Percentiles rank a stretch among this genome's conserved stretches.
Evolutionary conservation across 495 filamentous ascomycete genomes (phyloP).

Genomic region (Penicillium samsonianum): DNA sequence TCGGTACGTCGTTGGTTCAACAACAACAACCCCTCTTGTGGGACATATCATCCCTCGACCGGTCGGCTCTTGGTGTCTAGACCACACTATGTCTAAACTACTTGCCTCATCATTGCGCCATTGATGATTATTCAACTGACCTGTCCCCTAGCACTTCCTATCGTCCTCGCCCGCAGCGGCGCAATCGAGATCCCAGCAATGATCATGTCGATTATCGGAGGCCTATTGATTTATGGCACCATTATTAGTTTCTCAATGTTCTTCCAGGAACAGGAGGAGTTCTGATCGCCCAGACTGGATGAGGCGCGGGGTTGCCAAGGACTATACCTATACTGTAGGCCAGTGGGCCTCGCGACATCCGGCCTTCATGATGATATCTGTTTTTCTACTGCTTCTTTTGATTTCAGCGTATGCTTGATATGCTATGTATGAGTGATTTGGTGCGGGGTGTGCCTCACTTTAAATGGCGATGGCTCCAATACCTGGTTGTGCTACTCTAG

Average conservation of each 20-base stretch:
- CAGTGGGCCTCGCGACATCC: neutral
- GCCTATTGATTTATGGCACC: constrained; percentile 92
- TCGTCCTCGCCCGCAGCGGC: constrained; percentile 79
- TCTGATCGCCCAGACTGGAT: constrained; percentile 40
- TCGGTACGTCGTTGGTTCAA: constrained; percentile 69
- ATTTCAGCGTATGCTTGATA: constrained; percentile 22
- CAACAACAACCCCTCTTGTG: constrained; percentile 1
- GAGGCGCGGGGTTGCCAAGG: constrained; percentile 1
- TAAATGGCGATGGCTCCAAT: constrained; percentile 18
- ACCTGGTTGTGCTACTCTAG: constrained; percentile 25
- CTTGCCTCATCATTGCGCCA: neutral
- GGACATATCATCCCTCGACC: neutral
- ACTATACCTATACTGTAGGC: neutral
- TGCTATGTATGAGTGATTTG: constrained; percentile 21
- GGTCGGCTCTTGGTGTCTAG: neutral
- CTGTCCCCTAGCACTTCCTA: constrained; percentile 73
- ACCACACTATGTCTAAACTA: neutral
- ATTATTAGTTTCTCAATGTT: constrained; percentile 98
- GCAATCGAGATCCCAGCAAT: constrained; percentile 82
- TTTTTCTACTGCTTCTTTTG: constrained; percentile 19
- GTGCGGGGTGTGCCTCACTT: constrained; percentile 13
- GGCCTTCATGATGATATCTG: constrained; percentile 20
- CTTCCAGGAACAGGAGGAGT: constrained; percentile 95
- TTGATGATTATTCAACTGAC: constrained; percentile 22
- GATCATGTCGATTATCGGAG: constrained; percentile 92